Evolutionary conservation across 2,329 filamentous ascomycete genomes (phyloP).

Genomic region (Xylaria sp.): DNA sequence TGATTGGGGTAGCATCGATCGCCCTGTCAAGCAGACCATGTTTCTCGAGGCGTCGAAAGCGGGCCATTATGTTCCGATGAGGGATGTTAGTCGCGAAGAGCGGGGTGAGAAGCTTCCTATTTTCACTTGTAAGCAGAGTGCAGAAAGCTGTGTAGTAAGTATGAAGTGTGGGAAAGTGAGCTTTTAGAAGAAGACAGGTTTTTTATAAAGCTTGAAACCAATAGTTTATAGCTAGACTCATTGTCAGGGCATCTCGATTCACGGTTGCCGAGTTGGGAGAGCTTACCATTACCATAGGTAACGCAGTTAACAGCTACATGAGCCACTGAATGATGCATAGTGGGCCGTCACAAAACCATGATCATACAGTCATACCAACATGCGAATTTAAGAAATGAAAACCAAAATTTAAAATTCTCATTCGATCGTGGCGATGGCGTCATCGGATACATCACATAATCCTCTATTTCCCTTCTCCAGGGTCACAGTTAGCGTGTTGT

Average conservation of each 20-base stretch:
- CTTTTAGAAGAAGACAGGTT: neutral
- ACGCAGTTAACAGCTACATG: neutral
- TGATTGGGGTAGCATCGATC: slow-evolving; percentile 65
- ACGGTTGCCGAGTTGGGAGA: too few species aligned
- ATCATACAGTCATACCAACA: too few species aligned
- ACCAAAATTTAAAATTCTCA: too few species aligned
- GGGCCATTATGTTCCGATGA: neutral
- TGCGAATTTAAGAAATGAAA: too few species aligned
- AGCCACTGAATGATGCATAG: neutral
- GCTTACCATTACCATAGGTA: neutral
- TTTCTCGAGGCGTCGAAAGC: neutral
- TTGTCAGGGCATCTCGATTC: neutral
- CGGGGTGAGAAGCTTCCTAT: neutral
- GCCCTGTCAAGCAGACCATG: neutral
- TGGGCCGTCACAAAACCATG: neutral
- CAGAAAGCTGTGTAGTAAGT: neutral
- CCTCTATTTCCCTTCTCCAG: too few species aligned
- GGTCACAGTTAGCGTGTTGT: too few species aligned
- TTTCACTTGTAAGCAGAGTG: neutral
- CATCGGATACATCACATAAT: too few species aligned
- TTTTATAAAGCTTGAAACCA: neutral
- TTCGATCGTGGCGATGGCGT: too few species aligned
- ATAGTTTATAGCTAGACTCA: neutral
- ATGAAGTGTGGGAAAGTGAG: neutral
- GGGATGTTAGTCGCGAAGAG: neutral